Evolutionary conservation across 306 rosid species (phyloP).

Genomic region (Fagus crenata): DNA sequence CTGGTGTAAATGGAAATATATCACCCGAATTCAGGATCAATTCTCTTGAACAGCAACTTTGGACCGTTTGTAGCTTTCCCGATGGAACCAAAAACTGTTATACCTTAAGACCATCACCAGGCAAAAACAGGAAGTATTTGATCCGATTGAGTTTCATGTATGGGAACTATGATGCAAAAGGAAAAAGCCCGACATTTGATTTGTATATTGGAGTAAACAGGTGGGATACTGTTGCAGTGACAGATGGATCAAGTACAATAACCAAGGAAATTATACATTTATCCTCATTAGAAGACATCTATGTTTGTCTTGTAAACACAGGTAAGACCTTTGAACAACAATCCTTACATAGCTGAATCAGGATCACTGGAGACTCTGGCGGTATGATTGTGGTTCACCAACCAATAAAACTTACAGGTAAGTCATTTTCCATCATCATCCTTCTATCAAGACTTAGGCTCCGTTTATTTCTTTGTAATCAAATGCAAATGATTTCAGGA

Average conservation of each 20-base stretch:
- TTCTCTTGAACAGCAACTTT: no score
- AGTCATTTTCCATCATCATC: background rate
- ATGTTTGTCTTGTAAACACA: constrained; percentile 45
- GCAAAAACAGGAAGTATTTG: constrained; percentile 32
- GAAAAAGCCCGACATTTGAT: constrained; percentile 33
- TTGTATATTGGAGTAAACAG: constrained; percentile 34
- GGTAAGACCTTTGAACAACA: constrained; percentile 40
- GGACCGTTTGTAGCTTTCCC: no score
- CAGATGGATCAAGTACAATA: background rate
- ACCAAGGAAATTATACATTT: constrained; percentile 37
- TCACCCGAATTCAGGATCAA: no score
- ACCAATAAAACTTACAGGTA: constrained; percentile 36
- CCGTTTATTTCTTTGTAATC: no score
- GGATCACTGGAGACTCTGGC: constrained; percentile 20
- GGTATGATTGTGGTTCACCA: constrained; percentile 37
- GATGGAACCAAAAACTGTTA: no score
- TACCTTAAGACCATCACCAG: no score
- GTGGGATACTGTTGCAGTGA: constrained; percentile 32
- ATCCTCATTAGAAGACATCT: constrained; percentile 32
- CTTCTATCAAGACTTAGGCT: no score
- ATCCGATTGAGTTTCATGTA: constrained; percentile 39
- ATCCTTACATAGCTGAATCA: constrained; percentile 11
- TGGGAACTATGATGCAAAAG: constrained; percentile 36
- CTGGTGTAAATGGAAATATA: no score
- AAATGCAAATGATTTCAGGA: no score